Evolutionary conservation across 495 filamentous ascomycete species (phyloP), one percentile per base, ranked within the genome.

Genomic region (Neurospora africana): DNA sequence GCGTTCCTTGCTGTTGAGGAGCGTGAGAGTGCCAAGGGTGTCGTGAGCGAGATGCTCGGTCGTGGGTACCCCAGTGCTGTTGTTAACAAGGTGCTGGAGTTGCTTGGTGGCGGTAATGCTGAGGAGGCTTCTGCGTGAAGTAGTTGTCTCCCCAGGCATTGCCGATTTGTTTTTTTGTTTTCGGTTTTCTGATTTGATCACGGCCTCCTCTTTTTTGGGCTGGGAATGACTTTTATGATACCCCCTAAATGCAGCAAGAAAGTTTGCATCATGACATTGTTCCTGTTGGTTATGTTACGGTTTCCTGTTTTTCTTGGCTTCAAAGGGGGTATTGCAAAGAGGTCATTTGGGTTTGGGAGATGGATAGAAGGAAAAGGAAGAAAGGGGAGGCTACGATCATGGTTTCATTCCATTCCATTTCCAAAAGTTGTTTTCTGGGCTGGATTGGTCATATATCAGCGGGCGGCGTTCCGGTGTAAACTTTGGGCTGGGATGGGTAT

Each of bases 41-140:
- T 96, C 37, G 96, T 97, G 44, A 86, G 91, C 71, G 95, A 99
- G 86, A 98, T 97, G 90, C 85, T 96, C 44, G 89, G 88, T 41
- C 85, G 95, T 53, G 95, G 95, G 21, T 99, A 99, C 78, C 95
- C 95, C 36, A 86, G 88, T 69, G 95, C 95, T 8, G 95, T 99
- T 8, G 91, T 93, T 33, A 90, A 89, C 82, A 98, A 97, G 86
- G 92, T 98, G 72, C 82, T 93, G 30, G 95, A 98, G 79, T 84
- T 99, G 67, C 89, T 99, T 47, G 92, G 92, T 71, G 89, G 89
- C 68, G 87, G 86, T 38, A 80, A 78, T 13, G 77, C 78, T 33
- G 77, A 78, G 10, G 77, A 75, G 30, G 72, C 72, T 69, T 67
- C 71, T 38, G 30, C 72, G 6, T 61, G 8, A 27, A 61, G 53